Evolutionary conservation across 2,329 filamentous ascomycete genomes (phyloP).

Genomic region (Venturia effusa): DNA sequence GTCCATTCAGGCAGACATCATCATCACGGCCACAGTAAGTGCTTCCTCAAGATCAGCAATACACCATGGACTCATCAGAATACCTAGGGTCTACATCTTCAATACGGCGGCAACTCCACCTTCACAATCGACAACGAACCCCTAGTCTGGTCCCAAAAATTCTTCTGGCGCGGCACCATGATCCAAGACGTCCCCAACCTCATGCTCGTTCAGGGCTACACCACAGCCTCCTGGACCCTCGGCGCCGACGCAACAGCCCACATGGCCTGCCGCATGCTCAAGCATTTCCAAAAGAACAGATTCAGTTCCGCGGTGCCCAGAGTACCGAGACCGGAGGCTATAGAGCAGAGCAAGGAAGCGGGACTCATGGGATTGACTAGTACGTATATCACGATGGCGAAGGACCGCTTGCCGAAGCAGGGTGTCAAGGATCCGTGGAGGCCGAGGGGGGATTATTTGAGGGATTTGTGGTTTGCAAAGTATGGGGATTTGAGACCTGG

Average conservation of each 20-base stretch:
- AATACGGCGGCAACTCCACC: constrained; percentile 42
- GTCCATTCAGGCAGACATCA: constrained; percentile 46
- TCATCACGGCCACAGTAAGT: constrained; percentile 54
- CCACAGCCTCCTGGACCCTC: constrained; percentile 51
- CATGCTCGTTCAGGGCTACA: constrained; percentile 48
- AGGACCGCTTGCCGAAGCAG: constrained; percentile 35
- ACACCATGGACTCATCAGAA: constrained; percentile 28
- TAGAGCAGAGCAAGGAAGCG: constrained; percentile 27
- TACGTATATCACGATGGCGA: constrained; percentile 40
- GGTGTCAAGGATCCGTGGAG: constrained; percentile 34
- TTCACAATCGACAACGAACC: constrained; percentile 40
- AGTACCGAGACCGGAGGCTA: constrained; percentile 18
- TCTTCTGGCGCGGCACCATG: constrained; percentile 51
- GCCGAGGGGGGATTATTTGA: constrained; percentile 32
- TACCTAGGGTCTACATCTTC: constrained; percentile 49
- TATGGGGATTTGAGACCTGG: constrained; percentile 31
- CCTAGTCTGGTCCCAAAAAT: constrained; percentile 38
- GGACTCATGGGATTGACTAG: constrained; percentile 34
- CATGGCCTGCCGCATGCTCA: constrained; percentile 40
- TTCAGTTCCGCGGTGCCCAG: constrained; percentile 35
- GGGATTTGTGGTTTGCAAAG: constrained; percentile 32
- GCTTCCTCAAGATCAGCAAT: neutral
- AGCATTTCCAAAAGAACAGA: constrained; percentile 36
- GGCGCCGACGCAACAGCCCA: constrained; percentile 45
- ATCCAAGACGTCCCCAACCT: constrained; percentile 52